phyloP scores from a whole-genome alignment of 129 eudicot genomes.

The Arctium minus region DNA sequence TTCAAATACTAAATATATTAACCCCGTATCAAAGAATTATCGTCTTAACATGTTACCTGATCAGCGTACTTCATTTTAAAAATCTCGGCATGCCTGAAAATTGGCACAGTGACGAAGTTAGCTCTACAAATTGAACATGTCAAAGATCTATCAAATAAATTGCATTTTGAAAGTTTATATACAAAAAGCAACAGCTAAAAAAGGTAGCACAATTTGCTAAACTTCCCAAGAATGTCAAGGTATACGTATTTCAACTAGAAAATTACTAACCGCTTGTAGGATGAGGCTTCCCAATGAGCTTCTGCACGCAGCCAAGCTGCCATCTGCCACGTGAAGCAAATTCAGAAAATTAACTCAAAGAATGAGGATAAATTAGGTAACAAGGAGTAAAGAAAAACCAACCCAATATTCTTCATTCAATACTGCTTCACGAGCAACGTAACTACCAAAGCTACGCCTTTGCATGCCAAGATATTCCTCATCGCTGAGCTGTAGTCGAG shows the following conservation, averaged over 20 bases:
- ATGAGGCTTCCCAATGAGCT: constrained; percentile 84
- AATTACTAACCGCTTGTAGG: constrained; percentile 60
- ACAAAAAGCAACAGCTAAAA: background rate
- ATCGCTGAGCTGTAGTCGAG: constrained; percentile 33
- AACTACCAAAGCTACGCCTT: constrained; percentile 53
- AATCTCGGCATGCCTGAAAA: constrained; percentile 63
- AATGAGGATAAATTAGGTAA: background rate
- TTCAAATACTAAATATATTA: background rate
- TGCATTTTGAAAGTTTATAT: background rate
- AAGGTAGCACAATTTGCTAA: background rate
- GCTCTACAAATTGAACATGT: constrained; percentile 4
- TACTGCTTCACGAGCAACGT: constrained; percentile 68
- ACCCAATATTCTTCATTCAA: constrained; percentile 92
- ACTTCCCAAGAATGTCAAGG: constrained; percentile 19
- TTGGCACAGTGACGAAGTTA: background rate
- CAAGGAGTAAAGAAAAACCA: constrained; percentile 8
- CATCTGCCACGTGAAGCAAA: constrained; percentile 51
- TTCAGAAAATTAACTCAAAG: constrained; percentile 13
- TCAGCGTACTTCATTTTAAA: constrained; percentile 84
- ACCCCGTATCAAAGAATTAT: background rate
- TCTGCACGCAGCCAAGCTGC: constrained; percentile 97
- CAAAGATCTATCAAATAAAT: constrained; percentile 1
- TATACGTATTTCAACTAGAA: background rate
- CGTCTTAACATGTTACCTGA: constrained; percentile 42
- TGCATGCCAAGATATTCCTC: constrained; percentile 30